Evolutionary conservation across 169 alveolate genomes (phyloP).

Genomic region (Perkinsus chesapeaki): DNA sequence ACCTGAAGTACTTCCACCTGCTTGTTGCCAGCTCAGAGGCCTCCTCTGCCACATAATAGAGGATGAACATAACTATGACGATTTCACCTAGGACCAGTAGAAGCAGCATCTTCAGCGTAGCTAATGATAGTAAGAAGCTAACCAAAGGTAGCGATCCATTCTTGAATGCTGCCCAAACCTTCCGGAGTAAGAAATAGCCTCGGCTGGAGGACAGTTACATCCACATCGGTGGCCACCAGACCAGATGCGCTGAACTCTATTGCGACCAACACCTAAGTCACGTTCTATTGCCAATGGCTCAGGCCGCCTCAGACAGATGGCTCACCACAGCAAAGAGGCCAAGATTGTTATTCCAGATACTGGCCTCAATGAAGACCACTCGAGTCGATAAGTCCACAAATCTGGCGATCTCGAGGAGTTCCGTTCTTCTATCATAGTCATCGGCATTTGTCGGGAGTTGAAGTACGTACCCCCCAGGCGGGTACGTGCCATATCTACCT

Average conservation of each 20-base stretch:
- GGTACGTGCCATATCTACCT: background rate
- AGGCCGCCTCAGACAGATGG: background rate
- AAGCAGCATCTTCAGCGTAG: too few relatives aligned
- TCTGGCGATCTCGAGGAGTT: background rate
- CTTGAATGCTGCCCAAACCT: background rate
- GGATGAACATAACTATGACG: background rate
- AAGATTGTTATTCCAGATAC: background rate
- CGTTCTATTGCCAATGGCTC: background rate
- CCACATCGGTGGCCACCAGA: background rate
- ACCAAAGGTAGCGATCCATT: background rate
- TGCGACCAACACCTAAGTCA: background rate
- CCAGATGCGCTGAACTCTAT: background rate
- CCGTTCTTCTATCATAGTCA: background rate
- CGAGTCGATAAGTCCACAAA: background rate
- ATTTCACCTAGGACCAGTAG: too few relatives aligned
- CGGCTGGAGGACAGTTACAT: background rate
- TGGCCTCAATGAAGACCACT: background rate
- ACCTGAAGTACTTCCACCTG: background rate
- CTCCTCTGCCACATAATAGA: background rate
- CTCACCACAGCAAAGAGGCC: background rate
- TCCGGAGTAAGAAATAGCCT: background rate
- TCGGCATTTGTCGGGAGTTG: background rate
- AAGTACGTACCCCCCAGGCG: background rate
- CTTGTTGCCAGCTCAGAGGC: background rate
- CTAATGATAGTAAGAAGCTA: background rate